These are phyloP conservation scores for Punica granatum DNA, from an alignment of 345 rosid species.

Conservation along the genomic window DNA sequence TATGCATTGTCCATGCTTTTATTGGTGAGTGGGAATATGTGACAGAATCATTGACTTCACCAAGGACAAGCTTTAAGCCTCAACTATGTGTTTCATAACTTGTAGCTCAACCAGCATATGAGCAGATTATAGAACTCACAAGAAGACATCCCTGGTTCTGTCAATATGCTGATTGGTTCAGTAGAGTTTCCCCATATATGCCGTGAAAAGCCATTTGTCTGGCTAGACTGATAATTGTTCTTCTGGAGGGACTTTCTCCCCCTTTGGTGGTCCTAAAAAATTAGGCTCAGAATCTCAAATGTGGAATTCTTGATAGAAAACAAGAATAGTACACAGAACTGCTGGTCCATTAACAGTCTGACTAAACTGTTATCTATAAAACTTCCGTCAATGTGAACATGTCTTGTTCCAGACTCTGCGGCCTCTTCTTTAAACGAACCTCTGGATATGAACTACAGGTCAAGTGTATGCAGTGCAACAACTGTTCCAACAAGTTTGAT, in stretches of 20 bases:
- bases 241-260: too few relatives aligned
- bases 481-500: constrained; percentile 77
- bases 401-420: neutral
- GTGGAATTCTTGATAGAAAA: neutral
- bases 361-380: neutral
- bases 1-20: neutral
- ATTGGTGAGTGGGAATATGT: neutral
- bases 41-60: too few relatives aligned
- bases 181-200: neutral
- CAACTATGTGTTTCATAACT: neutral
- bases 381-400: neutral
- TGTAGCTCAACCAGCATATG: neutral
- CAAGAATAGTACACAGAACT: neutral
- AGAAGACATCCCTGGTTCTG: too few relatives aligned
- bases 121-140: too few relatives aligned
- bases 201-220: neutral
- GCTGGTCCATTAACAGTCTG: neutral
- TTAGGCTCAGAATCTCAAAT: neutral
- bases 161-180: neutral
- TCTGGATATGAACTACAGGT: constrained; percentile 10
- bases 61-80: neutral
- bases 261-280: neutral
- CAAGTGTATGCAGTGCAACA: constrained; percentile 68
- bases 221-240: too few relatives aligned
- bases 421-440: neutral